These are phyloP conservation scores for Phytophthora hybrid DNA, from an alignment of 352 stramenopile species.

Conservation along the genomic window DNA sequence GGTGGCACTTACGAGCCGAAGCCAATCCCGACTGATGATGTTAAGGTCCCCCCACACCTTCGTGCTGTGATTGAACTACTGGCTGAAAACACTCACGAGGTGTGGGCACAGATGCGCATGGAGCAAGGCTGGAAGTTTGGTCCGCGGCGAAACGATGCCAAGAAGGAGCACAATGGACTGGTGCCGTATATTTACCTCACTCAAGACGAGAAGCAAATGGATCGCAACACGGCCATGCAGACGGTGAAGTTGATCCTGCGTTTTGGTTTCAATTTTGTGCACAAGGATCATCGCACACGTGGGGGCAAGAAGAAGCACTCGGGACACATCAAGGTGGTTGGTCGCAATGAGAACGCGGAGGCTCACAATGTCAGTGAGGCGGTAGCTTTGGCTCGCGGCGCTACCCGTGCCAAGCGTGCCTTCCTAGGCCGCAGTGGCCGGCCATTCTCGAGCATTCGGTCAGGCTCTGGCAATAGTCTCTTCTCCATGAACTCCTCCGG, in stretches of 20 bases:
- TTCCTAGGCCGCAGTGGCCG: constrained; percentile 52
- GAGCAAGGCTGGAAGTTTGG: constrained; percentile 82
- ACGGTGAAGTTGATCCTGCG: constrained; percentile 82
- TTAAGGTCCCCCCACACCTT: constrained; percentile 68
- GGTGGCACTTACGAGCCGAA: constrained; percentile 70
- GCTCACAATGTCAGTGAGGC: constrained; percentile 62
- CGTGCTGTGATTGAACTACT: constrained; percentile 78
- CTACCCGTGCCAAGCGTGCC: constrained; percentile 63
- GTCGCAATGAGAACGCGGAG: constrained; percentile 72
- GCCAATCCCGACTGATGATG: constrained; percentile 69
- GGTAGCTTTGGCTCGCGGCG: constrained; percentile 51
- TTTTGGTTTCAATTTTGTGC: constrained; percentile 74
- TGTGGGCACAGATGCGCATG: constrained; percentile 87
- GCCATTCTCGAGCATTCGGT: constrained; percentile 40
- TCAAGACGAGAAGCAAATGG: constrained; percentile 85
- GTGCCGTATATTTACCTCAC: constrained; percentile 86
- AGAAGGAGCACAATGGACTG: constrained; percentile 77
- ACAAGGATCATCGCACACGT: constrained; percentile 62
- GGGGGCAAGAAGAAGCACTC: constrained; percentile 53
- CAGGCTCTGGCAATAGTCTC: constrained; percentile 39
- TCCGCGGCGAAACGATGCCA: constrained; percentile 66
- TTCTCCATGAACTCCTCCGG: constrained; percentile 44
- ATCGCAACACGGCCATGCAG: constrained; percentile 86
- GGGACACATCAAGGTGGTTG: constrained; percentile 59
- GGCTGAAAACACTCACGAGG: constrained; percentile 84